phyloP scores from a whole-genome alignment of 352 stramenopile genomes.

The Phytopythium litorale region DNA sequence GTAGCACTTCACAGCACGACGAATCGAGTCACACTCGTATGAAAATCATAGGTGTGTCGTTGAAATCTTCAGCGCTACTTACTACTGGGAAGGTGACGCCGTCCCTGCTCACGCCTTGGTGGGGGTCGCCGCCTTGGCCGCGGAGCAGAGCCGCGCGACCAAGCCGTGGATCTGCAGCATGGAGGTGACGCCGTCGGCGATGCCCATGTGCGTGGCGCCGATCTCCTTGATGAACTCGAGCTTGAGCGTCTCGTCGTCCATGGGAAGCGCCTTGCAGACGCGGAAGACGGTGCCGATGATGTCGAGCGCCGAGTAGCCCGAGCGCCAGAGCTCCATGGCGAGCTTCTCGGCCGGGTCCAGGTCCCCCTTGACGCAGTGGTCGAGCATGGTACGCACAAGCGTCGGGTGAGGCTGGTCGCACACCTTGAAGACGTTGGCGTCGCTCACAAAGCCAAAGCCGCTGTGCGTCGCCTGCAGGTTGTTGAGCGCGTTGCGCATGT shows the following conservation, averaged over 20 bases:
- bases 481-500: constrained; percentile 99
- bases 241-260: constrained; percentile 79
- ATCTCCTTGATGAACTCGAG: constrained; percentile 91
- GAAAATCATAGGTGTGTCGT: not conserved
- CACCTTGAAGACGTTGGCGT: constrained; percentile 95
- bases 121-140: constrained; percentile 24
- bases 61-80: not conserved
- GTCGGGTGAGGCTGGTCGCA: constrained; percentile 96
- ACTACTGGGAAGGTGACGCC: not conserved
- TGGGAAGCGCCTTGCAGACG: constrained; percentile 88
- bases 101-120: constrained; percentile 17
- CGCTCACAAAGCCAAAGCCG: constrained; percentile 94
- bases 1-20: not conserved
- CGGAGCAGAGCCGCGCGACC: constrained; percentile 67
- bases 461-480: constrained; percentile 97
- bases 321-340: constrained; percentile 67
- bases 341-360: constrained; percentile 81
- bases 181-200: constrained; percentile 90
- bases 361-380: constrained; percentile 72
- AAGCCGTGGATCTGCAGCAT: constrained; percentile 95
- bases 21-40: not conserved
- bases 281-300: constrained; percentile 98
- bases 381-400: constrained; percentile 62
- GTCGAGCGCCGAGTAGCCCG: constrained; percentile 95
- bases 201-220: constrained; percentile 91